phyloP scores from a whole-genome alignment of 805 yeast genomes.

The Phaffomyces opuntiae region DNA sequence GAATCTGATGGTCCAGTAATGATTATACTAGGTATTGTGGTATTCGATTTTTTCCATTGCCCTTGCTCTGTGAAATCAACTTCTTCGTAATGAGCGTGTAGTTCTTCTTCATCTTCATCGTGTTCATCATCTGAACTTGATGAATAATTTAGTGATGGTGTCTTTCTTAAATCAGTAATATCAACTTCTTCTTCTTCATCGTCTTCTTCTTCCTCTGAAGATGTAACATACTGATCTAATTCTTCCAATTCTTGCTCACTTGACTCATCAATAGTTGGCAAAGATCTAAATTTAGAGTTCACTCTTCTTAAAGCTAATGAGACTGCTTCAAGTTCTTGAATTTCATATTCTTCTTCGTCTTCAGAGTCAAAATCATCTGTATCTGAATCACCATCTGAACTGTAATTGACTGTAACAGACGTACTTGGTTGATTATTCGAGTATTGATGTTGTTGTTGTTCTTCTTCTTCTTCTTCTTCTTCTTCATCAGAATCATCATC shows the following conservation, averaged over 20 bases:
- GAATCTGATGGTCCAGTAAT: not conserved
- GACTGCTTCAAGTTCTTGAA: slow-evolving; percentile 7
- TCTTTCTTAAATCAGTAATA: slow-evolving; percentile 13
- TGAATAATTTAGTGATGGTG: slow-evolving; percentile 13
- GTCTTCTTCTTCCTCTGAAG: slow-evolving; percentile 5
- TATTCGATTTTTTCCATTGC: not conserved
- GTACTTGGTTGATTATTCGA: not conserved
- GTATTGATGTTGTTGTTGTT: slow-evolving; percentile 10
- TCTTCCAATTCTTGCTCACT: slow-evolving; percentile 17
- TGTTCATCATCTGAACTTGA: slow-evolving; percentile 13
- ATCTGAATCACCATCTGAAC: slow-evolving; percentile 6
- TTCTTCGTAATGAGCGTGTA: not conserved
- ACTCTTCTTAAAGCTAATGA: slow-evolving; percentile 1
- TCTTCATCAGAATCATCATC: slow-evolving; percentile 16
- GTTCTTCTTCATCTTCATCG: slow-evolving; percentile 9
- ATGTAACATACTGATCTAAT: slow-evolving; percentile 10
- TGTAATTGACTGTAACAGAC: slow-evolving; percentile 4
- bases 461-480: slow-evolving; percentile 13
- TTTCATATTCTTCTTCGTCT: slow-evolving; percentile 5
- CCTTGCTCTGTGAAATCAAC: slow-evolving; percentile 6
- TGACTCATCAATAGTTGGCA: slow-evolving; percentile 21
- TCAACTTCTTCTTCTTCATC: slow-evolving; percentile 15
- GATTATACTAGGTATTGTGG: no score
- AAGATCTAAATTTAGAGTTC: slow-evolving; percentile 11
- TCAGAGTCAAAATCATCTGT: not conserved